Base-by-base conservation (phyloP, 148 eudicot genomes). In the Rhododendron kiyosumense region DNA sequence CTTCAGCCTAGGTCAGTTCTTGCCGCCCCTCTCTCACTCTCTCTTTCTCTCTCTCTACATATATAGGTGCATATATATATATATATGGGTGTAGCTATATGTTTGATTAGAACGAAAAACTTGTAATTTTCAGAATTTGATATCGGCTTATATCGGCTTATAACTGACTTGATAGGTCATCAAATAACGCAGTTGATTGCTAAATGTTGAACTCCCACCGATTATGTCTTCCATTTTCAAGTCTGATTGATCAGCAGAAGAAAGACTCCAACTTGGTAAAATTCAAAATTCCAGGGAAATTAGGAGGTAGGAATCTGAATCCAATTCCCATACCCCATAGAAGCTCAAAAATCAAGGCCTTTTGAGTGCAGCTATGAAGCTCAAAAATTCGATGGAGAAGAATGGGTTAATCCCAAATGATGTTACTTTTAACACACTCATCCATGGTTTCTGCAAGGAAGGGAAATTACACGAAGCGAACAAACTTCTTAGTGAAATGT, bases 261-360 rank as follows among this genome's bases (percentile, higher is more conserved):
- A 32, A 32, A 32, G 32, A 32, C 32, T 32, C 32, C 32, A 32
- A 32, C 32, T 32, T 32, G 32, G 7, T 80, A 30, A 59, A 81
- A 48, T 46, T 63, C 12, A 43, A 51, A 28, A n/a, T 22, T 54
- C n/a, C 30, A 43, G 78, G 38, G 86, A 87, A 82, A 74, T 52
- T 81, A 45, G 86, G 77, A 57, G 88, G 26, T 77, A 86, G 82
- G 48, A 86, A 88, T 41, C 52, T 90, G 82, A 85, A 85, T 38
- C 87, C 92, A 73, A 86, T 93, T 30, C 95, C 97, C 67, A 85
- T 96, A 77, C 98, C 98, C 43, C 94, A 96, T 77, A 88, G 91
- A 86, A 91, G 96, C 93, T 57, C 88, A 96, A 77, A 96, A 87
- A 78, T 24, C 89, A 89, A 79, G 95, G 93, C 2, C 91, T 93